phyloP scores from a whole-genome alignment of 768 basidiomycete species.

The Boletus coccyginus region DNA sequence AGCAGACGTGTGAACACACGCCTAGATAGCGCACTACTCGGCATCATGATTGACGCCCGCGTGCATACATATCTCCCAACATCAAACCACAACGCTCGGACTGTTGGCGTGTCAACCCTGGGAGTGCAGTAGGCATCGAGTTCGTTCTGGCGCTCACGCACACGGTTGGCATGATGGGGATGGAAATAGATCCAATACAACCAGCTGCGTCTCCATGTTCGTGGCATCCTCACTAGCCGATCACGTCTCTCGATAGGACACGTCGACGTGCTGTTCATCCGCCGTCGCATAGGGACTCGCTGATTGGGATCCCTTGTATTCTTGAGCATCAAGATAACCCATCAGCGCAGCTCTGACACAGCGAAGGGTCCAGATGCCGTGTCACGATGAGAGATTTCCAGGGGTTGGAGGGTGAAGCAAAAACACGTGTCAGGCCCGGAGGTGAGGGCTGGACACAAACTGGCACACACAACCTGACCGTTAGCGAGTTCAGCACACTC shows the following conservation, averaged over 20 bases:
- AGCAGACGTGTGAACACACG: not conserved
- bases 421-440: not conserved
- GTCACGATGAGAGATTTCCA: not conserved
- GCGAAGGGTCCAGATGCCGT: not conserved
- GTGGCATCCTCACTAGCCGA: not conserved
- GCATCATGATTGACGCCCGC: not conserved
- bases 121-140: not conserved
- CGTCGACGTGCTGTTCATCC: not conserved
- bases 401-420: not conserved
- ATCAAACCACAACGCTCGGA: not conserved
- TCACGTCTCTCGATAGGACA: not conserved
- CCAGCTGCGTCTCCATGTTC: not conserved
- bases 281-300: not conserved
- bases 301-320: not conserved
- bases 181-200: not conserved
- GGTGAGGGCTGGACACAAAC: not conserved
- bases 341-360: slow-evolving; percentile 9
- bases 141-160: not conserved
- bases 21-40: not conserved
- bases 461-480: not conserved
- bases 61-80: not conserved
- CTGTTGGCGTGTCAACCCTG: not conserved
- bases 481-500: no score
- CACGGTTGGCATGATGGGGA: not conserved
- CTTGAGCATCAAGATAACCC: not conserved